Percentiles rank a stretch among this genome's conserved stretches.
phyloP scores from a whole-genome alignment of 345 rosid species.

The Pistacia integerrima region DNA sequence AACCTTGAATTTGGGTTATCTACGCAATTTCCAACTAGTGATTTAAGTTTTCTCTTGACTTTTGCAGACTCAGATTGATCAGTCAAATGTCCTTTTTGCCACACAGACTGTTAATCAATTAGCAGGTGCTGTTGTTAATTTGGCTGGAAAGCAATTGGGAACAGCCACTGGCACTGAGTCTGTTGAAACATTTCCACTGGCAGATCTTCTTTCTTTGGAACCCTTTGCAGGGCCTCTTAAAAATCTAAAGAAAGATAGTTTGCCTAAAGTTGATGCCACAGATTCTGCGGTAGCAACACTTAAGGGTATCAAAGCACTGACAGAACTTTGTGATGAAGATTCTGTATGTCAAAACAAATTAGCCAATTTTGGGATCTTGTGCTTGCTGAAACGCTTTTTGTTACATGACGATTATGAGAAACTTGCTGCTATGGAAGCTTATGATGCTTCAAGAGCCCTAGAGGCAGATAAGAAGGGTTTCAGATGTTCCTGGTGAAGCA shows the following conservation, averaged over 20 bases:
- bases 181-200: conserved; percentile 56
- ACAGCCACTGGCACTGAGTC: conserved; percentile 45
- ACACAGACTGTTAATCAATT: conserved; percentile 70
- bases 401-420: conserved; percentile 91
- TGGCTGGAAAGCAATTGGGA: conserved; percentile 66
- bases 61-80: conserved; percentile 76
- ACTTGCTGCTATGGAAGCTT: conserved; percentile 85
- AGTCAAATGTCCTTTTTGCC: conserved; percentile 65
- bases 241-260: conserved; percentile 66
- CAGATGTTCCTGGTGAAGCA: conserved; percentile 48
- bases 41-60: conserved; percentile 24
- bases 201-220: conserved; percentile 85
- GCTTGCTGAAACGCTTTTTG: conserved; percentile 82
- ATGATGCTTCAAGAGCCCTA: conserved; percentile 80
- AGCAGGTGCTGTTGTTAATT: conserved; percentile 79
- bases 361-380: conserved; percentile 66
- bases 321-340: conserved; percentile 77
- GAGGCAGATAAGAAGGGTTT: conserved; percentile 54
- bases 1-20: conserved; percentile 14
- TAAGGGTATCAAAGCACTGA: conserved; percentile 81
- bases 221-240: conserved; percentile 72
- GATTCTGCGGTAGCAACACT: conserved; percentile 93
- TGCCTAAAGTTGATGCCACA: conserved; percentile 67
- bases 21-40: not conserved
- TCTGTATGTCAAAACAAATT: conserved; percentile 65